phyloP scores from a whole-genome alignment of 768 basidiomycete species.

The Suillus occidentalis region DNA sequence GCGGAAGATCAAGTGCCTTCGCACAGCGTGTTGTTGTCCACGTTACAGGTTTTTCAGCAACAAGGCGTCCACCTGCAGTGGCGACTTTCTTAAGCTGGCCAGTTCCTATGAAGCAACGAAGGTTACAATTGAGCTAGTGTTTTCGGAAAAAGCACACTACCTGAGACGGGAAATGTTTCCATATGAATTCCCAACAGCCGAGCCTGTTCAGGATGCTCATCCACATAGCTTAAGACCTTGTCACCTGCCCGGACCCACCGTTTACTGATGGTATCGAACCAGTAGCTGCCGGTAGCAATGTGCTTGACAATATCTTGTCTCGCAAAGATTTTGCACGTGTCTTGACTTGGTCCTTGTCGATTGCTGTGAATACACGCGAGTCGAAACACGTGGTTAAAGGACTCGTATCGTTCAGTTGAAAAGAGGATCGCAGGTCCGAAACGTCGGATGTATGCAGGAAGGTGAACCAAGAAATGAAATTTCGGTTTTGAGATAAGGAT shows the following conservation, averaged over 20 bases:
- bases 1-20: background rate
- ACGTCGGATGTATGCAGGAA: conserved; percentile 24
- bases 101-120: background rate
- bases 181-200: background rate
- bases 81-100: background rate
- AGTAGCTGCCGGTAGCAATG: conserved; percentile 13
- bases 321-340: conserved; percentile 18
- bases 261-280: conserved; percentile 8
- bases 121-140: background rate
- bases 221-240: background rate
- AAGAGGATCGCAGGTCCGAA: conserved; percentile 33
- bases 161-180: background rate
- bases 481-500: conserved; percentile 29
- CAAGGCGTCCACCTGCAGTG: background rate
- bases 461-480: conserved; percentile 33
- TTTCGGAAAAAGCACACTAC: background rate
- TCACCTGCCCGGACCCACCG: conserved; percentile 9
- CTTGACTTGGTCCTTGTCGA: conserved; percentile 12
- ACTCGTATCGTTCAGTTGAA: conserved; percentile 31
- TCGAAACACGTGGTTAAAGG: conserved; percentile 28
- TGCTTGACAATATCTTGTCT: conserved; percentile 17
- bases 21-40: background rate
- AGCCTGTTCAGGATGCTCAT: conserved; percentile 8
- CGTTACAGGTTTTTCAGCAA: background rate
- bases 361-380: conserved; percentile 21